Evolutionary conservation across 169 alveolate genomes (phyloP).

Genomic region (Plasmodium coatneyi): DNA sequence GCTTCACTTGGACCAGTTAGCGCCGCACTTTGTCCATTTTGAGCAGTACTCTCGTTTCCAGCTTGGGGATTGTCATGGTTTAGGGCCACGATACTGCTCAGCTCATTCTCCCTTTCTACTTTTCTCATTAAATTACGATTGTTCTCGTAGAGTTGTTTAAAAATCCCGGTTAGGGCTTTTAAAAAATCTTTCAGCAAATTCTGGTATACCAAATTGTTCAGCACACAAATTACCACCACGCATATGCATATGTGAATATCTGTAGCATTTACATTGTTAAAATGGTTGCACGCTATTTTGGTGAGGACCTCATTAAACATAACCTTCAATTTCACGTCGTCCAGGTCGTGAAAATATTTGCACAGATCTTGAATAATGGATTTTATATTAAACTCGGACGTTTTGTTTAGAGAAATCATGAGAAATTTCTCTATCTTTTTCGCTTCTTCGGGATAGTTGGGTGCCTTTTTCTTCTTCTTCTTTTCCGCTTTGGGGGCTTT

Average conservation of each 20-base stretch:
- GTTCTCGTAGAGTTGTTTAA: slow-evolving; percentile 26
- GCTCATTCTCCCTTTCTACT: slow-evolving; percentile 48
- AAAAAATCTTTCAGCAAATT: slow-evolving; percentile 48
- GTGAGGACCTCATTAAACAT: slow-evolving; percentile 9
- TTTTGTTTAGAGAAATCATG: slow-evolving; percentile 34
- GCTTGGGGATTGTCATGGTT: background rate
- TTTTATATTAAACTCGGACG: slow-evolving; percentile 72
- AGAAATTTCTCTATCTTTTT: slow-evolving; percentile 70
- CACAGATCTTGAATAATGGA: slow-evolving; percentile 53
- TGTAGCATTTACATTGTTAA: slow-evolving; percentile 47
- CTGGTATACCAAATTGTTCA: slow-evolving; percentile 45
- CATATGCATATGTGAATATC: slow-evolving; percentile 63
- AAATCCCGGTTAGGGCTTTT: slow-evolving; percentile 7
- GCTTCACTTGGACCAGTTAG: background rate
- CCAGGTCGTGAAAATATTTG: slow-evolving; percentile 59
- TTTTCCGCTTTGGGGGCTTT: slow-evolving; percentile 10
- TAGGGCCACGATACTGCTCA: background rate
- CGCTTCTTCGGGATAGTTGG: slow-evolving; percentile 10
- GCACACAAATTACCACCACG: slow-evolving; percentile 35
- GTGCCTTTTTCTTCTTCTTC: slow-evolving; percentile 5
- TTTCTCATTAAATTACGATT: slow-evolving; percentile 27
- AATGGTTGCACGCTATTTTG: slow-evolving; percentile 20
- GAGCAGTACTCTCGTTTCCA: background rate
- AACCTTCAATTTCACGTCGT: slow-evolving; percentile 8
- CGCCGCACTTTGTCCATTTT: background rate